phyloP scores from a whole-genome alignment of 148 eudicot genomes.

The Pharnaceum exiguum region DNA sequence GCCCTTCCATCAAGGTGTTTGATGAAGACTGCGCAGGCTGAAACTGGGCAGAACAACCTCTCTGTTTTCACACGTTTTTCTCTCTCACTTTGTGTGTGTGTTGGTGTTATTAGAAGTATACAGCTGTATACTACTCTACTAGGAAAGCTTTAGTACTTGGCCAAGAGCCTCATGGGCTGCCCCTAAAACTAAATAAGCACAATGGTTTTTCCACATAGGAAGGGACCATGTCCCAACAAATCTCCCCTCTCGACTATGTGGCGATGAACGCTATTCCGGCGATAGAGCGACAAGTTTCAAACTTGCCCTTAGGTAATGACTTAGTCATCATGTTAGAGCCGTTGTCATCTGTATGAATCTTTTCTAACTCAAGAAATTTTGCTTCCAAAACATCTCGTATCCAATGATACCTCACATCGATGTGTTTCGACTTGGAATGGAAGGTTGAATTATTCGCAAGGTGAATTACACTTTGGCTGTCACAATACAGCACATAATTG shows the following conservation, averaged over 20 bases:
- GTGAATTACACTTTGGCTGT: background rate
- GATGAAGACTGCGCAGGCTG: too few species aligned
- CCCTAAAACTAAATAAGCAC: too few species aligned
- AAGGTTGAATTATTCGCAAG: background rate
- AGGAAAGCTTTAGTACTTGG: too few species aligned
- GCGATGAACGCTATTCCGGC: background rate
- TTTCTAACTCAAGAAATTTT: background rate
- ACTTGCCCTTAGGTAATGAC: background rate
- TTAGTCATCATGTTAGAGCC: background rate
- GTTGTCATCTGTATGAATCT: background rate
- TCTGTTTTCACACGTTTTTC: too few species aligned
- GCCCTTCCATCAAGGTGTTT: too few species aligned
- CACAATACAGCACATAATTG: background rate
- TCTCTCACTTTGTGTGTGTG: too few species aligned
- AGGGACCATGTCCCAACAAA: too few species aligned
- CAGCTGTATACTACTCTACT: too few species aligned
- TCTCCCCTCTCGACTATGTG: background rate
- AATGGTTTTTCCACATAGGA: too few species aligned
- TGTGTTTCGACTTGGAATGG: background rate
- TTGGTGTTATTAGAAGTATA: too few species aligned
- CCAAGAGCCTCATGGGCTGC: too few species aligned
- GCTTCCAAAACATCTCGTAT: background rate
- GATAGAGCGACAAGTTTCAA: background rate
- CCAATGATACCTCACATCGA: constrained; percentile 7
- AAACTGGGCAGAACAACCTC: too few species aligned